Base-by-base conservation (phyloP, 495 filamentous ascomycete genomes). In the Trypethelium eluteriae region DNA sequence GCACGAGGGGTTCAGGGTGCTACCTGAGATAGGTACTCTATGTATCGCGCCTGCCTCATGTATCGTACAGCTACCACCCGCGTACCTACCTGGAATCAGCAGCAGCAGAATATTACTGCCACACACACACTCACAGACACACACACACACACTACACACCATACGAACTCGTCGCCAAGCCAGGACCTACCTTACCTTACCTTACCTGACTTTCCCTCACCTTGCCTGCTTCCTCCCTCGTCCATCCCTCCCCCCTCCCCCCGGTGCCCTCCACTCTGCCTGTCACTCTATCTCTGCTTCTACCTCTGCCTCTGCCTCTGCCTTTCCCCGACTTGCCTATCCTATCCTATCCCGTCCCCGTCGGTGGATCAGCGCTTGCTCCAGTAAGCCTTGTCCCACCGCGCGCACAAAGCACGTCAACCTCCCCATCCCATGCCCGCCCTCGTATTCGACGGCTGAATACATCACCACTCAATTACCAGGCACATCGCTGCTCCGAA, bases 311-410 rank as follows among this genome's bases (percentile, higher is more conserved):
- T 25, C 25, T 25, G 25, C 25, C 10, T 5, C 10, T 9, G 11
- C n/a, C 49, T 18, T n/a, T 53, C 49, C 5, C 5, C 49, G 41
- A 5, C n/a, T 53, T 53, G n/a, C 49, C 49, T 53, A 53, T 53
- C 49, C 11, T n/a, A n/a, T 5, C 49, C 9, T 16, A 46, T 46
- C 41, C 25, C 25, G 25, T 25, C 25, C 25, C 25, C 25, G 25
- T 25, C 25, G 41, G 49, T 25, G 49, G 49, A 53, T 53, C 49
- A 53, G 49, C 49, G 16, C 49, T 53, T 9, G 49, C 11, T 53
- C 18, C 11, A 9, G 49, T n/a, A n/a, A 53, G 49, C 49, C 49
- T n/a, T 44, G 63, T 64, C 63, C 63, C 63, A 64, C 63, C 14
- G 63, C 63, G 16, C 49, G 12, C n/a, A 53, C 49, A 53, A 25